Base-by-base conservation (phyloP, 106 monocot species). In the Dendrobium catenatum region DNA sequence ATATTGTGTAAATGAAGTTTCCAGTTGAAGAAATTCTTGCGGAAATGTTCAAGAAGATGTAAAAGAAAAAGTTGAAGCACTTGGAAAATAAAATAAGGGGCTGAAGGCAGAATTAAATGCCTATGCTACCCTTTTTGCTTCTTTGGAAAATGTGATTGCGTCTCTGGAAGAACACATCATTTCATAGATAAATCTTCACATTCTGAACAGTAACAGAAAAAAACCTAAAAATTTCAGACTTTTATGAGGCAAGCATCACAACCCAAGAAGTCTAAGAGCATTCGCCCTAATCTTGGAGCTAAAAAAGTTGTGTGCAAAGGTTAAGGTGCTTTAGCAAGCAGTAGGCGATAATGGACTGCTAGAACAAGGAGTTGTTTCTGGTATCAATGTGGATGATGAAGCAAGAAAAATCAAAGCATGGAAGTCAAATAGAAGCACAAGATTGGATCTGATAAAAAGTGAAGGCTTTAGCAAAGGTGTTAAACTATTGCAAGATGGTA, bases 91-190 rank as follows among this genome's bases (percentile, higher is more conserved):
- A 90, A 91, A 37, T 74, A 82, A 22, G 22, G 79, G 43, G n/a
- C 75, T 94, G 81, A 93, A 91, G 78, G 76, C 77, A 20, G 86
- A 87, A 58, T 80, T 95, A 77, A 77, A 89, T 86, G 82, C 82
- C 29, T 88, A 84, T 86, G 42, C 81, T 44, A 82, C 85, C 0
- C 75, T 87, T 78, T 68, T 93, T 9, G 19, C 72, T 11, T 88
- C 88, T 40, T 79, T 92, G 42, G 79, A 68, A 24, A 78, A 85
- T 72, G 73, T 83, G 55, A 78, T 93, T 43, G 43, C 72, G 7
- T 80, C 74, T 61, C 61, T 99, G 0, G 88, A 93, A 82, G 77
- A 86, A 55, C 79, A 86, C 37, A 88, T 85, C 11, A 51, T 87
- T 77, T 85, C 83, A 4, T 80, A 88, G 17, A 55, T 76, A 61